A percentile compares a stretch with the other conserved stretches of the same genome.
phyloP scores from a whole-genome alignment of 805 yeast genomes.

The Teunomyces funiuensis region DNA sequence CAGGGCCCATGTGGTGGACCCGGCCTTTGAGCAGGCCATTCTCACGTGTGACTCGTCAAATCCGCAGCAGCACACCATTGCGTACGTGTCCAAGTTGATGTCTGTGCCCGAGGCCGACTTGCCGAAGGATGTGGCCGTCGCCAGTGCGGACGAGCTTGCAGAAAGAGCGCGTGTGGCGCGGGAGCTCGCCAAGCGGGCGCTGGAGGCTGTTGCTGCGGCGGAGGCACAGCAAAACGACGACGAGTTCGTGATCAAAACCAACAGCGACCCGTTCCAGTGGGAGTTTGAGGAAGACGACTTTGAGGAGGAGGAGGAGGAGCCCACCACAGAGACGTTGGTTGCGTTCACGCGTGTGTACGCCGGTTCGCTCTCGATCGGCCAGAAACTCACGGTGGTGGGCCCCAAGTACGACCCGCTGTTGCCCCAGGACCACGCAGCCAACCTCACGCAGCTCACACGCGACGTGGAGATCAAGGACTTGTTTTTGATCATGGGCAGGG shows the following conservation, averaged over 20 bases:
- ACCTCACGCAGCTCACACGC: constrained; percentile 54
- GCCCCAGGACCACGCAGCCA: constrained; percentile 28
- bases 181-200: constrained; percentile 66
- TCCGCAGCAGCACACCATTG: constrained; percentile 48
- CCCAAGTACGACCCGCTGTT: constrained; percentile 79
- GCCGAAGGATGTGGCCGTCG: constrained; percentile 51
- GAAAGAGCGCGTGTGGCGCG: constrained; percentile 67
- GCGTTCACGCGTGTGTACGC: constrained; percentile 90
- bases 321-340: constrained; percentile 63
- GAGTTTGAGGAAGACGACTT: constrained; percentile 49
- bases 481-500: constrained; percentile 89
- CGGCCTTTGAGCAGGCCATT: constrained; percentile 55
- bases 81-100: constrained; percentile 86
- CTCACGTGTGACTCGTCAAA: constrained; percentile 64
- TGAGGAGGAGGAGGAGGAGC: constrained; percentile 45
- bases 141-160: constrained; percentile 50
- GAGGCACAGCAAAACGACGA: constrained; percentile 22
- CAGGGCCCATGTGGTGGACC: constrained; percentile 43
- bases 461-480: constrained; percentile 65
- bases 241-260: constrained; percentile 26
- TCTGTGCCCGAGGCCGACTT: constrained; percentile 81
- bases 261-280: constrained; percentile 42
- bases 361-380: constrained; percentile 78
- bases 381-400: constrained; percentile 71
- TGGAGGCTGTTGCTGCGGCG: constrained; percentile 41